A percentile compares a stretch with the other conserved stretches of the same genome.
These are phyloP conservation scores for Nemania serpens DNA, from an alignment of 2,329 filamentous ascomycete genomes.

Conservation along the genomic window DNA sequence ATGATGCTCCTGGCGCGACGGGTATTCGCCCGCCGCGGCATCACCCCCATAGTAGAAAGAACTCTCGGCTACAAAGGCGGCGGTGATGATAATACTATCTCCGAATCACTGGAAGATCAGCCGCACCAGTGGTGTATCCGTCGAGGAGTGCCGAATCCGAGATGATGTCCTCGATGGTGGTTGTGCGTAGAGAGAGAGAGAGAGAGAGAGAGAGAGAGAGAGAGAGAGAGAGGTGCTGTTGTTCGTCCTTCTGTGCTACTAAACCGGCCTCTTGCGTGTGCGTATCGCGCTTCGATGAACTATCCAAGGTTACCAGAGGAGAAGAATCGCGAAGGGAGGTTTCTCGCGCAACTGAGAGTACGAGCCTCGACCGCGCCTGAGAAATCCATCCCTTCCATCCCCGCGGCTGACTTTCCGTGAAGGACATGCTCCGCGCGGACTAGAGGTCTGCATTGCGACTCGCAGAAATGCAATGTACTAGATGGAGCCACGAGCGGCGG, in stretches of 20 bases:
- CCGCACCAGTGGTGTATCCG: not conserved
- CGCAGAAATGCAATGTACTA: slow-evolving; percentile 20
- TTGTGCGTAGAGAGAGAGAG: too few species aligned
- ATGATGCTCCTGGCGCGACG: slow-evolving; percentile 10
- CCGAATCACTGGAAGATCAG: slow-evolving; percentile 11
- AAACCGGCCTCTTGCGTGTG: slow-evolving; percentile 5
- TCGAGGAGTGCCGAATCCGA: not conserved
- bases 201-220: too few species aligned
- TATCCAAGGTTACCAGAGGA: not conserved
- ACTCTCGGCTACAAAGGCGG: not conserved
- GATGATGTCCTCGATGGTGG: not conserved
- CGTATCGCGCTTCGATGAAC: slow-evolving; percentile 1
- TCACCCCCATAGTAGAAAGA: slow-evolving; percentile 16
- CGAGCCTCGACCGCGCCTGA: slow-evolving; percentile 6
- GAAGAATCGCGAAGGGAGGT: slow-evolving; percentile 11
- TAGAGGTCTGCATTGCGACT: slow-evolving; percentile 18
- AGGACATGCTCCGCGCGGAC: not conserved
- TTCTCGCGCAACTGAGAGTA: slow-evolving; percentile 13
- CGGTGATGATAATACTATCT: not conserved
- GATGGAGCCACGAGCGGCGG: not conserved
- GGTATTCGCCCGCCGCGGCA: slow-evolving; percentile 15
- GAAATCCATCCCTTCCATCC: slow-evolving; percentile 16
- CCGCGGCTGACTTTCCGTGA: slow-evolving; percentile 1
- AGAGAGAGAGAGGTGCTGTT: too few species aligned
- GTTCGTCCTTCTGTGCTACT: not conserved